Conservation (phyloP, 768 basidiomycete species). For the Podaxis sp. region DNA sequence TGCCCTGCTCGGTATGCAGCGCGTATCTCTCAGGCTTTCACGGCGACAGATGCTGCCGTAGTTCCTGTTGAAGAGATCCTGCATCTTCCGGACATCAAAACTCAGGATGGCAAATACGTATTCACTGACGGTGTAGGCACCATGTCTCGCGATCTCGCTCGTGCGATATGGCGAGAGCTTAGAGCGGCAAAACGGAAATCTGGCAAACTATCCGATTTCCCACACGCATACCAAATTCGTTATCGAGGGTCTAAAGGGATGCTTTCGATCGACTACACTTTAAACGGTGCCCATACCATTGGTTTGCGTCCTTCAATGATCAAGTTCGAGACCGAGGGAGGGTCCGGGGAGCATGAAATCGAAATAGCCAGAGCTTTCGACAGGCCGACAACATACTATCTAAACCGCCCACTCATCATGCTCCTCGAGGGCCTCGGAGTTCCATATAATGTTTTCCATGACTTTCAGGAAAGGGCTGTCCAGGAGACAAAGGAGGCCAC, state of each 20-base stretch:
- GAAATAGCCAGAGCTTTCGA: slow-evolving; percentile 70
- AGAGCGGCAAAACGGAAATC: slow-evolving; percentile 36
- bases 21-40: slow-evolving; percentile 72
- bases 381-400: slow-evolving; percentile 53
- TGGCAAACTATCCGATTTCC: slow-evolving; percentile 32
- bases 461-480: slow-evolving; percentile 54
- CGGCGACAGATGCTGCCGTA: slow-evolving; percentile 64
- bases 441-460: slow-evolving; percentile 49
- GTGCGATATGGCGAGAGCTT: slow-evolving; percentile 44
- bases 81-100: slow-evolving; percentile 34
- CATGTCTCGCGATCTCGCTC: slow-evolving; percentile 54
- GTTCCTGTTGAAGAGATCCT: slow-evolving; percentile 50
- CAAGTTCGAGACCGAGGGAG: slow-evolving; percentile 52
- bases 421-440: slow-evolving; percentile 62
- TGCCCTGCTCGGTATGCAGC: slow-evolving; percentile 75
- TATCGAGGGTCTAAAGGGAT: slow-evolving; percentile 68
- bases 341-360: slow-evolving; percentile 41
- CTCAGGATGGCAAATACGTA: slow-evolving; percentile 33
- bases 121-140: slow-evolving; percentile 78
- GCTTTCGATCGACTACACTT: slow-evolving; percentile 54
- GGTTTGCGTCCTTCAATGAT: slow-evolving; percentile 61
- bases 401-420: slow-evolving; percentile 70
- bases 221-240: slow-evolving; percentile 59
- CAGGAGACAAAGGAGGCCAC: slow-evolving; percentile 43
- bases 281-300: slow-evolving; percentile 46